Evolutionary conservation across 345 rosid species (phyloP), one percentile per base, ranked within the genome.

Genomic region (Lepidium didymum): DNA sequence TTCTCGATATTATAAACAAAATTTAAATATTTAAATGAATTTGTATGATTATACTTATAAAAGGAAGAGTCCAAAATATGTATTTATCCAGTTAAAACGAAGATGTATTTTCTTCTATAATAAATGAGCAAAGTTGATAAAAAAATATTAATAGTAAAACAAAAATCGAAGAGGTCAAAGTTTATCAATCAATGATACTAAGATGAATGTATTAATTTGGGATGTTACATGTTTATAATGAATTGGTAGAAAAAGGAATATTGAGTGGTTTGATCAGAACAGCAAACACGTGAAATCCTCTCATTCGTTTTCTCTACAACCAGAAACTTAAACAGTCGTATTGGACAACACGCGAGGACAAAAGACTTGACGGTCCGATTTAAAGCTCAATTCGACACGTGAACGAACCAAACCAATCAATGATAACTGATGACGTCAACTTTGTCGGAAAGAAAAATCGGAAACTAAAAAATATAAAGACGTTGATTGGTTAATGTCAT

Each of bases 321-420:
- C 18, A 19, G 47, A 61, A 57, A 61, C 61, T 53, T 34, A 11
- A 12, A 42, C 31, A 27, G 31, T 10, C 45, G 52, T 51, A 25
- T 49, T 64, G 41, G 36, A 27, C 33, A n/a, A 40, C 60, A 56
- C 66, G 77, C 70, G 69, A 72, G 42, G 58, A 64, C 25, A 56
- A 64, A 49, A 41, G 45, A 15, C 66, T 31, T 31, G 67, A 46
- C 67, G 67, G 77, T 8, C 44, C 7, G 66, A 73, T 57, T 56
- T 46, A 5, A 40, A 46, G 34, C 61, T 56, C 52, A 7, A 35
- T 37, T 6, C n/a, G 49, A 63, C 69, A 72, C 58, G 70, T 72
- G 59, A 64, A 71, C 38, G 69, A 53, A 5, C 31, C 63, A 18
- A 18, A 64, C 77, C 71, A 66, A 65, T 56, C 66, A 73, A 40